phyloP scores from a whole-genome alignment of 106 monocot species.

The Platanthera zijinensis region DNA sequence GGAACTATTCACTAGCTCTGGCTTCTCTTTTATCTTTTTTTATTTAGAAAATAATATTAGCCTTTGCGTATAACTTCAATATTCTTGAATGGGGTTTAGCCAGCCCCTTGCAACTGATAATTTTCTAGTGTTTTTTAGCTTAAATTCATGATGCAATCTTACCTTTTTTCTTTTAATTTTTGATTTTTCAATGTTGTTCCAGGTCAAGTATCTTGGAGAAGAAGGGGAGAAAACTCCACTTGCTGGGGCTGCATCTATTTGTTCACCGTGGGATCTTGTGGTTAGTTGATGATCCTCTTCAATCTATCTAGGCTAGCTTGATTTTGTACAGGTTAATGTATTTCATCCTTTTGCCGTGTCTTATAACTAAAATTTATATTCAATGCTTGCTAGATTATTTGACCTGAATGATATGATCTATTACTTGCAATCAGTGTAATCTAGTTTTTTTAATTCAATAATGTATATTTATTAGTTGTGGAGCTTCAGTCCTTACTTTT shows the following conservation, averaged over 20 bases:
- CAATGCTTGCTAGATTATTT: background rate
- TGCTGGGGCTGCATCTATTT: constrained; percentile 87
- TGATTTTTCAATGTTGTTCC: background rate
- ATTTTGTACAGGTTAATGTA: background rate
- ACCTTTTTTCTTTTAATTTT: background rate
- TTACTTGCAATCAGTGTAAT: no score
- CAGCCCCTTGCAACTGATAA: background rate
- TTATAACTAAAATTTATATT: background rate
- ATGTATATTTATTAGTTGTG: no score
- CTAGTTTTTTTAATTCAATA: no score
- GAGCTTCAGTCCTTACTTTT: no score
- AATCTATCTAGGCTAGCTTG: background rate
- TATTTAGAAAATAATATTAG: background rate
- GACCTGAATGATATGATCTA: background rate
- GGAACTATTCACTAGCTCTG: background rate
- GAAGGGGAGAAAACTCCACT: constrained; percentile 86
- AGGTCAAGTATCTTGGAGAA: constrained; percentile 99
- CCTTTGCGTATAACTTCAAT: background rate
- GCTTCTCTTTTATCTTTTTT: background rate
- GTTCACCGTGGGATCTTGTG: constrained; percentile 97
- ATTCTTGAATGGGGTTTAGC: background rate
- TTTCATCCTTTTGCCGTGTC: background rate
- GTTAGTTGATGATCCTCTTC: constrained; percentile 33
- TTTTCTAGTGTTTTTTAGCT: background rate
- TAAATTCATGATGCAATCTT: background rate